Percentiles rank a stretch among this genome's conserved stretches.
Conservation (phyloP, 2,329 filamentous ascomycete species). For the Fusarium chuoi region DNA sequence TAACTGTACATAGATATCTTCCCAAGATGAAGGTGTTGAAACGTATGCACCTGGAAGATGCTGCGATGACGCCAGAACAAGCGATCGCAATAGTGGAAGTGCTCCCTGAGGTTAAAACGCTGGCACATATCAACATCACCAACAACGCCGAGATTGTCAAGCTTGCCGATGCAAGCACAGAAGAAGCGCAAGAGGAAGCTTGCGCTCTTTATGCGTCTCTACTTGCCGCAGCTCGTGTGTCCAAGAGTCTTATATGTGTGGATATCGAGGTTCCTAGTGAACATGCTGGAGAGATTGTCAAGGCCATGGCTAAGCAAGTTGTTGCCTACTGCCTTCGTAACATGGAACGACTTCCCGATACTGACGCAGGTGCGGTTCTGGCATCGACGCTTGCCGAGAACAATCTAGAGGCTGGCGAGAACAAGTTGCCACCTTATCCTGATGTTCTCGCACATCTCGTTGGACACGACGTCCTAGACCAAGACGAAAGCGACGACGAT, state of each 20-base stretch:
- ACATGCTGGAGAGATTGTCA: conserved; percentile 89
- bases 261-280: conserved; percentile 89
- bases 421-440: conserved; percentile 63
- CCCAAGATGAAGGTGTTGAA: conserved; percentile 82
- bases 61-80: conserved; percentile 85
- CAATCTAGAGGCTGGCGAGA: conserved; percentile 44
- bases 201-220: conserved; percentile 93
- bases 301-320: conserved; percentile 92
- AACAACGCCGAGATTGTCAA: conserved; percentile 80
- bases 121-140: conserved; percentile 88
- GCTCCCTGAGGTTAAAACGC: conserved; percentile 80
- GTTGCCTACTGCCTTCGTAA: conserved; percentile 94
- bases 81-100: conserved; percentile 92
- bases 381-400: conserved; percentile 56
- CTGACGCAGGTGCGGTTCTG: conserved; percentile 64
- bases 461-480: conserved; percentile 68
- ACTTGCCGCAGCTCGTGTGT: conserved; percentile 86
- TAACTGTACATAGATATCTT: conserved; percentile 67
- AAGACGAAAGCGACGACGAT: conserved; percentile 66
- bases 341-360: conserved; percentile 80
- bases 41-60: conserved; percentile 86
- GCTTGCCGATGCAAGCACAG: conserved; percentile 79
- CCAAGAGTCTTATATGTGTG: conserved; percentile 83
- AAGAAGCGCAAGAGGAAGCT: conserved; percentile 88
- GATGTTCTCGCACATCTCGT: conserved; percentile 90